Evolutionary conservation across 2,329 filamentous ascomycete species (phyloP), one percentile per base, ranked within the genome.

Genomic region (Sclerotinia sclerotiorum): DNA sequence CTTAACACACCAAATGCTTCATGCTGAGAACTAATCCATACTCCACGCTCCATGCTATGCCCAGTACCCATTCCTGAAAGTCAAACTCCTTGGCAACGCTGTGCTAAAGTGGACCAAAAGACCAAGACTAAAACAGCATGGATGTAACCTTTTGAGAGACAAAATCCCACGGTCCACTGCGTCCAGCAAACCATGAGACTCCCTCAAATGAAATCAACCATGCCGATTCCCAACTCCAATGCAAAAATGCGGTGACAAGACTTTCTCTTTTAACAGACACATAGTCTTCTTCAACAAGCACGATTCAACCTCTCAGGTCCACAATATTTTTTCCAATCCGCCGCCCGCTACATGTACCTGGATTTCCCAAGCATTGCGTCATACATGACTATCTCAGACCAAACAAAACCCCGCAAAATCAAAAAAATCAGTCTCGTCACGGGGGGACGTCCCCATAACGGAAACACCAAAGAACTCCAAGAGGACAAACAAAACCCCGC

Each of bases 381-480:
- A 48, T 48, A 46, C 57, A 48, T 48, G 57, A 44, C 44, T 29
- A 61, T 21, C 49, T 61, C 11, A 13, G 21, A 61, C 27, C 44
- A 49, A 49, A 49, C 10, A 24, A 61, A 46, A 5, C 32, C 5
- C 2, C 27, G 27, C 58, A 11, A 35, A 24, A 46, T 8, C 21
- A n/a, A 39, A 62, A 62, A 49, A 27, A 27, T 51, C 48, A 51
- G 48, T 24, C n/a, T n/a, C 48, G 4, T 24, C 52, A 21, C 35
- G 17, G 1, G 52, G 52, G 52, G 52, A 55, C 52, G 32, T 60
- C 57, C 57, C 57, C 44, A 61, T 29, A 8, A 48, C 17, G 57
- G 44, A 48, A 48, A 32, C 39, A 15, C 21, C 58, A 61, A 6
- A 49, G n/a, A n/a, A n/a, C n/a, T n/a, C n/a, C n/a, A n/a, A n/a